phyloP scores from a whole-genome alignment of 352 stramenopile genomes.

The Ochromonadaceae sp. region DNA sequence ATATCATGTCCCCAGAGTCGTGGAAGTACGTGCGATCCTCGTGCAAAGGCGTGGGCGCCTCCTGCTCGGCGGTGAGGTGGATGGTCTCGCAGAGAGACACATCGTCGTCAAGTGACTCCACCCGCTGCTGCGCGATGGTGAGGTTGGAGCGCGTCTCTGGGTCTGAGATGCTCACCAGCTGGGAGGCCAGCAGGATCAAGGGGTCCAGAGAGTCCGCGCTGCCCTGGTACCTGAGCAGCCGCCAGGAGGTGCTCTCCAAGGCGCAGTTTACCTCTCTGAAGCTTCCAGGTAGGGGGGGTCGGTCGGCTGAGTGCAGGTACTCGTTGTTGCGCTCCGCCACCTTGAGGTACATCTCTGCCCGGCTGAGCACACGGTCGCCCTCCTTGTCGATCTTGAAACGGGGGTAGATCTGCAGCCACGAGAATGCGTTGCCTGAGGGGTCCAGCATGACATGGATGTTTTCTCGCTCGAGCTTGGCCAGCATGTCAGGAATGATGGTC shows the following conservation, averaged over 20 bases:
- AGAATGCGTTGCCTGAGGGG: slow-evolving; percentile 21
- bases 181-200: slow-evolving; percentile 10
- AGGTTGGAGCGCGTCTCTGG: slow-evolving; percentile 24
- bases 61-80: too few species aligned
- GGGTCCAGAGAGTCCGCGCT: neutral
- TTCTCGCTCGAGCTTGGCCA: slow-evolving; percentile 23
- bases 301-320: slow-evolving; percentile 26
- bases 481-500: slow-evolving; percentile 19
- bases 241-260: slow-evolving; percentile 24
- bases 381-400: slow-evolving; percentile 30
- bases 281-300: neutral
- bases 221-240: slow-evolving; percentile 20
- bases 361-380: slow-evolving; percentile 18
- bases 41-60: too few species aligned
- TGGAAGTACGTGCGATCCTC: too few species aligned
- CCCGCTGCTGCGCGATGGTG: neutral
- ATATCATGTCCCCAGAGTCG: too few species aligned
- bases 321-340: slow-evolving; percentile 22
- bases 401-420: slow-evolving; percentile 26
- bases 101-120: slow-evolving; percentile 7
- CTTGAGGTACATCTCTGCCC: slow-evolving; percentile 20
- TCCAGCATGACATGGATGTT: slow-evolving; percentile 23
- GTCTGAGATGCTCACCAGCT: slow-evolving; percentile 24
- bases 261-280: slow-evolving; percentile 29
- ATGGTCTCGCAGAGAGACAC: neutral